Percentiles rank a stretch among this genome's conserved stretches.
These are phyloP conservation scores for Salix koriyanagi DNA, from an alignment of 345 rosid species.

Conservation along the genomic window DNA sequence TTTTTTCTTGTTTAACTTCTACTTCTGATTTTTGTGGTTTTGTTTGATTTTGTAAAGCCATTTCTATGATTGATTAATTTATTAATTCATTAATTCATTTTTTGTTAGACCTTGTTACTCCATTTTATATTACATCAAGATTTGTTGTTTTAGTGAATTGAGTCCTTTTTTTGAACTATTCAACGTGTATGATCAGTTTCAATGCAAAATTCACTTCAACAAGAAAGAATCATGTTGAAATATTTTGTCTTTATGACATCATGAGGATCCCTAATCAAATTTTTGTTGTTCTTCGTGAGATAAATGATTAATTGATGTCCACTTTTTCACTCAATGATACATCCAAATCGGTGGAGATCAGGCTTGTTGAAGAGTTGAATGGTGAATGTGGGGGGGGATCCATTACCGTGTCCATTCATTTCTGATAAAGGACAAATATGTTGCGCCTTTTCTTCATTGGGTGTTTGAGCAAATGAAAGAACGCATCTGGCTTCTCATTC, in stretches of 20 bases:
- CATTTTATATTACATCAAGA: not conserved
- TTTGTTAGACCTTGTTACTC: not conserved
- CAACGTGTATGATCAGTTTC: not conserved
- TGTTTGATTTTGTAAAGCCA: not conserved
- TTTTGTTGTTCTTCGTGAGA: not conserved
- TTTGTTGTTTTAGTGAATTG: not conserved
- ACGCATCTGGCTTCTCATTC: not conserved
- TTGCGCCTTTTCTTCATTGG: not conserved
- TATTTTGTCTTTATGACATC: not conserved
- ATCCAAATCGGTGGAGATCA: too few species aligned
- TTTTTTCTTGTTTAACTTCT: not conserved
- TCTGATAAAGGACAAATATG: not conserved
- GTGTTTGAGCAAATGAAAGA: constrained; percentile 4
- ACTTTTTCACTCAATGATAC: not conserved
- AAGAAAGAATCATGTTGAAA: not conserved
- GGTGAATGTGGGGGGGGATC: not conserved
- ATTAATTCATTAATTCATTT: not conserved
- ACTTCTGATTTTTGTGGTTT: not conserved
- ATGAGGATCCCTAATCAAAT: not conserved
- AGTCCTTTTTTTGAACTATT: not conserved
- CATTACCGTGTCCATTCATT: not conserved
- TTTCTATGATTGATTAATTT: not conserved
- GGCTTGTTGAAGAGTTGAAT: not conserved
- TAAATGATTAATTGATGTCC: not conserved
- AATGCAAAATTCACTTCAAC: not conserved